A percentile compares a stretch with the other conserved stretches of the same genome.
These are phyloP conservation scores for Ichthyophthirius multifiliis DNA, from an alignment of 169 alveolate species.

Conservation along the genomic window DNA sequence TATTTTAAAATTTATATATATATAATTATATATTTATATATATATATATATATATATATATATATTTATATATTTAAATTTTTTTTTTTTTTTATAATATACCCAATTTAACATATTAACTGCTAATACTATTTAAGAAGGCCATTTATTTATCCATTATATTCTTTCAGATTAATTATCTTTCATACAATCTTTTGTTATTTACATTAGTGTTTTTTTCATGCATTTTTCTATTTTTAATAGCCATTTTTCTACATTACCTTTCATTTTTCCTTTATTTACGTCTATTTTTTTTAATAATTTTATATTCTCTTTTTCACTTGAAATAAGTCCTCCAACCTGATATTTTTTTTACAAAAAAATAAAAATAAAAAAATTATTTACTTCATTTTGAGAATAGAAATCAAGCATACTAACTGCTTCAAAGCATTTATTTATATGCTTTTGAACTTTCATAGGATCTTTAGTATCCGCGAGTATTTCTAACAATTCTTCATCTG, in stretches of 20 bases:
- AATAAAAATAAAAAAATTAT: background rate
- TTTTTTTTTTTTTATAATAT: constrained; percentile 44
- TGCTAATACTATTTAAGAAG: constrained; percentile 89
- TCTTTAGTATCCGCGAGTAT: constrained; percentile 93
- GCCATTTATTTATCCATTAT: constrained; percentile 90
- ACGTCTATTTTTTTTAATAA: constrained; percentile 81
- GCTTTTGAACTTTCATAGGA: constrained; percentile 90
- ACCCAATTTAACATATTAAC: constrained; percentile 90
- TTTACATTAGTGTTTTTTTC: constrained; percentile 77
- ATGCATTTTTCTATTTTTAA: constrained; percentile 85
- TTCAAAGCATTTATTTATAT: constrained; percentile 93
- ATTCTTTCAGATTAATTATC: constrained; percentile 81
- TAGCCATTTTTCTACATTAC: constrained; percentile 93
- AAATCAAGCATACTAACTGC: constrained; percentile 78
- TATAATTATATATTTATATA: too few relatives aligned
- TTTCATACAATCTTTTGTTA: constrained; percentile 70
- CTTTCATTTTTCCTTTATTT: constrained; percentile 81
- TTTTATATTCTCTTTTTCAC: constrained; percentile 88
- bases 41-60: too few relatives aligned
- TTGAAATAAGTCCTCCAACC: constrained; percentile 83
- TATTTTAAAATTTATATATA: too few relatives aligned
- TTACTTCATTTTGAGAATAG: constrained; percentile 24
- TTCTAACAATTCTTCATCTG: constrained; percentile 94
- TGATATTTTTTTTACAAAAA: constrained; percentile 50
- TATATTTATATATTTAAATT: too few relatives aligned